Percentiles rank a stretch among this genome's conserved stretches.
These are phyloP conservation scores for Ulmus americana DNA, from an alignment of 331 rosid genomes.

Conservation along the genomic window DNA sequence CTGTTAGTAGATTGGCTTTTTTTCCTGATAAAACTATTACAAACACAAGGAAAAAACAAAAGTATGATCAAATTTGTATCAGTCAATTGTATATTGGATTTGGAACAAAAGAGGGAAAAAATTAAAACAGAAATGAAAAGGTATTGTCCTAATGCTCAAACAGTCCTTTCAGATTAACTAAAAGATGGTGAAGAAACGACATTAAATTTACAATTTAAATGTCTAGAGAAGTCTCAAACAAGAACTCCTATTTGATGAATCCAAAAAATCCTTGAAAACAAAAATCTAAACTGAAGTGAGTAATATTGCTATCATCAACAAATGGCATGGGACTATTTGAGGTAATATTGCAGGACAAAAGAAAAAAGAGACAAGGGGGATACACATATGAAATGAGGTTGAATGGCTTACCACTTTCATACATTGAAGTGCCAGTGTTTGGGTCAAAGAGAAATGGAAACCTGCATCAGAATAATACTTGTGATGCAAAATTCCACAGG, in stretches of 20 bases:
- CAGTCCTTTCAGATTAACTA: not conserved
- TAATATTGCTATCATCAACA: no score
- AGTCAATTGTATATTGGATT: not conserved
- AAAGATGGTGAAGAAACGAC: not conserved
- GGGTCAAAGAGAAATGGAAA: slow-evolving; percentile 84
- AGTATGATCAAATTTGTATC: not conserved
- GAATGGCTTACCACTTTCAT: slow-evolving; percentile 73
- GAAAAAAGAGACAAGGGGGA: no score
- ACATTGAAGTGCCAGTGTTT: slow-evolving; percentile 52
- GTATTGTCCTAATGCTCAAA: not conserved
- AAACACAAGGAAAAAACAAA: slow-evolving; percentile 5
- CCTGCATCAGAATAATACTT: slow-evolving; percentile 41
- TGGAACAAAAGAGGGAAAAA: not conserved
- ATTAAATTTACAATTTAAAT: not conserved
- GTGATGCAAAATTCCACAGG: no score
- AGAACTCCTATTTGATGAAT: not conserved
- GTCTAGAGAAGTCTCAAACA: not conserved
- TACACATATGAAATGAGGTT: slow-evolving; percentile 4
- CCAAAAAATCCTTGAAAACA: no score
- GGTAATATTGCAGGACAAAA: no score
- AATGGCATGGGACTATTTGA: no score
- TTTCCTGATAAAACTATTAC: not conserved
- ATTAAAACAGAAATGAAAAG: no score
- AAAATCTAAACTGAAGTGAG: no score
- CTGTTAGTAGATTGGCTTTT: no score